These are phyloP conservation scores for Drechmeria coniospora DNA, from an alignment of 2,329 filamentous ascomycete genomes.

Conservation along the genomic window DNA sequence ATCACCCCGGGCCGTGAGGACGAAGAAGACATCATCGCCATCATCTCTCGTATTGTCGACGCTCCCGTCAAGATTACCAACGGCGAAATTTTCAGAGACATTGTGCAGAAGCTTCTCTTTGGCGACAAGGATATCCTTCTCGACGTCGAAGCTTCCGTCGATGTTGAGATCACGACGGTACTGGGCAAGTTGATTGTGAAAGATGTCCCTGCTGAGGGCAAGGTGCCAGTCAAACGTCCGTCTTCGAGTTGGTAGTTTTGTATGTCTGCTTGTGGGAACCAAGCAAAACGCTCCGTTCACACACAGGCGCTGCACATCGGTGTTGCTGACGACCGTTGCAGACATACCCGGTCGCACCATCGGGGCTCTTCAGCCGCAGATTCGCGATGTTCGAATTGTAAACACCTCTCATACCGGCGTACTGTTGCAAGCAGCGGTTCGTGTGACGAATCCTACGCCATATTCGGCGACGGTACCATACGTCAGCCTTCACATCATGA, in stretches of 20 bases:
- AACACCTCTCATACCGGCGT: conserved; percentile 59
- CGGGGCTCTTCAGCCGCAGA: conserved; percentile 37
- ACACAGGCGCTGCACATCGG: neutral
- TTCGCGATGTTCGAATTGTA: conserved; percentile 56
- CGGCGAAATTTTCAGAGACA: conserved; percentile 58
- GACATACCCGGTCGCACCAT: conserved; percentile 42
- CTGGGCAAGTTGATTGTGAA: conserved; percentile 70
- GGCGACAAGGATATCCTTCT: conserved; percentile 54
- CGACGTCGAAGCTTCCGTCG: conserved; percentile 63
- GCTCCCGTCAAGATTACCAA: conserved; percentile 75
- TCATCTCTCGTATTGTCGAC: conserved; percentile 61
- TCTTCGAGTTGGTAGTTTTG: conserved; percentile 25
- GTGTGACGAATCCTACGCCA: conserved; percentile 78
- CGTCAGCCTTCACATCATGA: conserved; percentile 58
- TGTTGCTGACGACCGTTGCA: conserved; percentile 24
- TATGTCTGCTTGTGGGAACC: conserved; percentile 6
- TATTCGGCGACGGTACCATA: conserved; percentile 77
- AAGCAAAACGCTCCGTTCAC: neutral
- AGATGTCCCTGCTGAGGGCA: conserved; percentile 71
- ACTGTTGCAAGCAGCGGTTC: conserved; percentile 55
- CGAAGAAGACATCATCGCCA: conserved; percentile 48
- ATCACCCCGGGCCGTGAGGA: conserved; percentile 39
- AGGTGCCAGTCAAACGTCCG: conserved; percentile 88
- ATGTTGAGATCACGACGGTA: conserved; percentile 65
- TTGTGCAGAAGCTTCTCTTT: conserved; percentile 71